Base-by-base conservation (phyloP, 2,329 filamentous ascomycete genomes). In the Claviceps humidiphila region DNA sequence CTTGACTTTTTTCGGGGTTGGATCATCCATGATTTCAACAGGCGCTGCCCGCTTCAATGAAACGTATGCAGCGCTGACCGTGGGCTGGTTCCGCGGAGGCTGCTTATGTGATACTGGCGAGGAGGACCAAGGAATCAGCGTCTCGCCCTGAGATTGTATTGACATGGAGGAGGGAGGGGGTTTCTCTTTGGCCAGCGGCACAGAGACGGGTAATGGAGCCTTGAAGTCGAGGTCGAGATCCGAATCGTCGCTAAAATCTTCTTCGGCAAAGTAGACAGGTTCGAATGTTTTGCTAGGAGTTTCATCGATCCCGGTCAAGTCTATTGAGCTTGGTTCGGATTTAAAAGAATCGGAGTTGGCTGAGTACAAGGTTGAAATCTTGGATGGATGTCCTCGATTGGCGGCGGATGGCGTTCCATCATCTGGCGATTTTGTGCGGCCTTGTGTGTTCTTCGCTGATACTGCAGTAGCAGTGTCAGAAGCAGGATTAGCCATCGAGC, bases 201-300 rank as follows among this genome's bases (percentile, higher is more conserved):
- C 16, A 7, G 73, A 73, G 3, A 80, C 72, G 2, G 76, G 71
- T 1, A 72, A 66, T 0, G 82, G 80, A 54, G 80, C 75, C 54
- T 86, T 76, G 50, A 82, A 77, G 56, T 89, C 78, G 20, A 86
- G 67, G 55, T 87, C 86, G 24, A 95, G 72, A 52, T 89, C 79
- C 20, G 84, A 77, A 59, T 95, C 89, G 63, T 91, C 87, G 60
- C 89, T 88, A 58, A 95, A 93, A 62, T 95, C 90, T 59, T 91
- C 83, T 56, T 89, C 86, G 54, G 82, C 79, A 56, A 89, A 86
- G 55, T 77, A 79, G 9, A 85, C 77, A 7, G 58, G 56, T 11
- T 63, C 54, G 41, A 63, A 56, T 30, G 57, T 47, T 49, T 65
- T 67, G 26, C 61, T 22, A 1, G 14, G 20, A 24, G 38, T 39